Percentiles rank a stretch among this genome's conserved stretches.
Conservation (phyloP, 371 early-diverging fungal species). For the Lichtheimia ramosa region DNA sequence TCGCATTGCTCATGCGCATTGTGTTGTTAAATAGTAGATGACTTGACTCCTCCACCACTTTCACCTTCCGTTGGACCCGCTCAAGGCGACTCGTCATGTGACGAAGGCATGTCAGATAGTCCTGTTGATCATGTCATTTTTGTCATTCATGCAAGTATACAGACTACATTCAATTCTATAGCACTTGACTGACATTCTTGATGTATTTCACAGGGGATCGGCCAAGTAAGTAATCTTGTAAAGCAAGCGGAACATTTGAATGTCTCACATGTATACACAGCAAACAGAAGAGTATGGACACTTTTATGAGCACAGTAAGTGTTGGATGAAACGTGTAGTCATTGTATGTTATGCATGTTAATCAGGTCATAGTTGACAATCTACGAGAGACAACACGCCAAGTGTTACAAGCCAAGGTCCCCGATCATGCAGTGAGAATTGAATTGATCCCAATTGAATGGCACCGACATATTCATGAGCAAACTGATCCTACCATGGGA, state of each 20-base stretch:
- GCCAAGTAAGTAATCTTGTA: constrained; percentile 38
- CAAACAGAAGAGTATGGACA: constrained; percentile 62
- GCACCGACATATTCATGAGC: constrained; percentile 58
- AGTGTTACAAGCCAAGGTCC: constrained; percentile 53
- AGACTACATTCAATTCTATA: not conserved
- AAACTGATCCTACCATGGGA: constrained; percentile 41
- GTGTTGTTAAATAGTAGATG: constrained; percentile 9
- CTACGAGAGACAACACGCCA: constrained; percentile 57
- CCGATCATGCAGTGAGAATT: constrained; percentile 44
- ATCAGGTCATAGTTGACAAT: constrained; percentile 35
- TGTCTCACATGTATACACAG: constrained; percentile 14
- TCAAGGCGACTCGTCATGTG: constrained; percentile 7
- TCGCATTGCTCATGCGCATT: not conserved
- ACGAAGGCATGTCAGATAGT: constrained; percentile 22
- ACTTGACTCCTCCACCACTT: constrained; percentile 4
- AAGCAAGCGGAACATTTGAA: not conserved
- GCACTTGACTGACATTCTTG: not conserved
- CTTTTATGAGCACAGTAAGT: constrained; percentile 54
- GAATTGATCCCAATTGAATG: constrained; percentile 59
- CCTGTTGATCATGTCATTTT: constrained; percentile 53
- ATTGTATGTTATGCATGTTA: not conserved
- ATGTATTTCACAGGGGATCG: constrained; percentile 55
- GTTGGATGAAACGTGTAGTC: not conserved
- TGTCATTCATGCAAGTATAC: constrained; percentile 56
- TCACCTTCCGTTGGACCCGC: constrained; percentile 11